These are phyloP conservation scores for Saccharomyces hybrid DNA, from an alignment of 1,139 yeast species.

Conservation along the genomic window DNA sequence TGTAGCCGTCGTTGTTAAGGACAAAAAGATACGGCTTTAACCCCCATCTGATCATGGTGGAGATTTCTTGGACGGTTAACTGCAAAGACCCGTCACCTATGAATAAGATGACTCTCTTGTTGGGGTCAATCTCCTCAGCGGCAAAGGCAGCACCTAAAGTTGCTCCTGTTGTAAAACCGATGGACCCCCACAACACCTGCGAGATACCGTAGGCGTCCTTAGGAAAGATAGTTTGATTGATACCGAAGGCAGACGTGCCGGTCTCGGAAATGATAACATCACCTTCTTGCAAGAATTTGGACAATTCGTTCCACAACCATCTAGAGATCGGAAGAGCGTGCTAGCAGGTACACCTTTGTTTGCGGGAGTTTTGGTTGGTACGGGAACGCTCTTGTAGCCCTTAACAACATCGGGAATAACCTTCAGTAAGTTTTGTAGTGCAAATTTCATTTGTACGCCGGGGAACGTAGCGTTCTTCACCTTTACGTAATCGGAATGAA, in stretches of 20 bases:
- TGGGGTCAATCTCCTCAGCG: conserved; percentile 60
- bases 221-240: conserved; percentile 72
- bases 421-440: no score
- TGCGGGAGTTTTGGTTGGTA: no score
- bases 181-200: conserved; percentile 86
- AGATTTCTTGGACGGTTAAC: conserved; percentile 79
- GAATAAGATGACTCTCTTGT: conserved; percentile 66
- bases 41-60: conserved; percentile 75
- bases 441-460: no score
- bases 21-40: conserved; percentile 75
- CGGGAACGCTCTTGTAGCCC: conserved; percentile 33
- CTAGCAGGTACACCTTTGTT: conserved; percentile 35
- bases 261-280: conserved; percentile 77
- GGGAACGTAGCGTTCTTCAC: no score
- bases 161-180: conserved; percentile 82
- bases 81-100: conserved; percentile 90
- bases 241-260: conserved; percentile 86
- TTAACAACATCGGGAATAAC: conserved; percentile 27
- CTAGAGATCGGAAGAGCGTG: no score
- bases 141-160: conserved; percentile 80
- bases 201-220: conserved; percentile 65
- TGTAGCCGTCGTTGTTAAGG: conserved; percentile 73
- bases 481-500: conserved; percentile 50
- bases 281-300: conserved; percentile 67
- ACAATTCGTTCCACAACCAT: conserved; percentile 73